phyloP scores from a whole-genome alignment of 2,329 filamentous ascomycete species.

The Fusarium mangiferae region DNA sequence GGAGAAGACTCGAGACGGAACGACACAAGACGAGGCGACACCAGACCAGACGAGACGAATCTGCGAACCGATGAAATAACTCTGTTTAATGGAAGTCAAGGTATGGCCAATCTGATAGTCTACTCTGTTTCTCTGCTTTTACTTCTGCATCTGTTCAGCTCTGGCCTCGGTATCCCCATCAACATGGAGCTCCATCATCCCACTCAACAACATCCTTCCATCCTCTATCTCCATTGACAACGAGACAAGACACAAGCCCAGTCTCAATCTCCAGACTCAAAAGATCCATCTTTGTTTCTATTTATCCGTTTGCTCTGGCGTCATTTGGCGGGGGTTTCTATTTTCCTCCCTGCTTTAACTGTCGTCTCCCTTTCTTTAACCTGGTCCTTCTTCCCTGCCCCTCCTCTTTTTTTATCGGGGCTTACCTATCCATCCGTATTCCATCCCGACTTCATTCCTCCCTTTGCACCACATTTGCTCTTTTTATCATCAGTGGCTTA shows the following conservation, averaged over 20 bases:
- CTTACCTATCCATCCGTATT: slow-evolving; percentile 35
- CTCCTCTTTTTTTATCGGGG: slow-evolving; percentile 41
- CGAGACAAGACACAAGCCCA: slow-evolving; percentile 25
- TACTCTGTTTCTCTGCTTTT: neutral
- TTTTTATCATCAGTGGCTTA: slow-evolving; percentile 36
- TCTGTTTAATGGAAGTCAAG: slow-evolving; percentile 12
- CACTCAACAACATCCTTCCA: slow-evolving; percentile 9
- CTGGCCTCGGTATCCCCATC: slow-evolving; percentile 29
- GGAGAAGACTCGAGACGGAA: slow-evolving; percentile 10
- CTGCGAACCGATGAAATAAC: slow-evolving; percentile 9
- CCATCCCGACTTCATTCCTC: slow-evolving; percentile 37
- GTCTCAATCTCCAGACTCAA: slow-evolving; percentile 16
- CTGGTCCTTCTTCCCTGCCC: slow-evolving; percentile 38
- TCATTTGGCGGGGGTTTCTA: slow-evolving; percentile 23
- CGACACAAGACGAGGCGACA: neutral
- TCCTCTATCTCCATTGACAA: slow-evolving; percentile 30
- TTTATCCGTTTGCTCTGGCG: slow-evolving; percentile 13
- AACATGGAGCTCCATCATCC: slow-evolving; percentile 23
- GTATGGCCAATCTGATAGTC: slow-evolving; percentile 3
- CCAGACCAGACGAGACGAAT: slow-evolving; percentile 12
- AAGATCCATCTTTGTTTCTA: neutral
- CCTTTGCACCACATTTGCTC: slow-evolving; percentile 33
- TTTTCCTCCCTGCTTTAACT: slow-evolving; percentile 20
- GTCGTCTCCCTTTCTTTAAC: slow-evolving; percentile 29
- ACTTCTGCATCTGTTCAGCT: neutral